These are phyloP conservation scores for Solanum sejunctum DNA, from an alignment of 257 asterid genomes.

Conservation along the genomic window DNA sequence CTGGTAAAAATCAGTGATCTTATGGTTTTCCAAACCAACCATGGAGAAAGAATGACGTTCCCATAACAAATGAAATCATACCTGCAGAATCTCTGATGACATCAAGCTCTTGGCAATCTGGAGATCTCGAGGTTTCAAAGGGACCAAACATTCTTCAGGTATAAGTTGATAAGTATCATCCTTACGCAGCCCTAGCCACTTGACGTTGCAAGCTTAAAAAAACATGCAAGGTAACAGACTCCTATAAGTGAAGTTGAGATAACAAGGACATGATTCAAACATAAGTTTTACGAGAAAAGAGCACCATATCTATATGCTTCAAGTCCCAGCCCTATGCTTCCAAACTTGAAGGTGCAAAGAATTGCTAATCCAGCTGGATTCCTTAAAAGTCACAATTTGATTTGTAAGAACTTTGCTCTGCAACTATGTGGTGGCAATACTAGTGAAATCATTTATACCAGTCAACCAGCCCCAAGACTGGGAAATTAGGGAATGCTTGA, in stretches of 20 bases:
- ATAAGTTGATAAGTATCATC: slow-evolving; percentile 57
- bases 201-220: slow-evolving; percentile 65
- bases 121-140: slow-evolving; percentile 53
- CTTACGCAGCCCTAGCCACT: slow-evolving; percentile 86
- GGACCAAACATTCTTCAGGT: slow-evolving; percentile 64
- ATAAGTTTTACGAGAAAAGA: background rate
- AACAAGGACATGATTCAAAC: background rate
- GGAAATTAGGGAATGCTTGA: slow-evolving; percentile 47
- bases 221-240: background rate
- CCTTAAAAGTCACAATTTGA: slow-evolving; percentile 25
- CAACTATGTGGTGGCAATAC: background rate
- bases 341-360: slow-evolving; percentile 86
- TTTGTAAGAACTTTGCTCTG: background rate
- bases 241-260: background rate
- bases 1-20: slow-evolving; percentile 10
- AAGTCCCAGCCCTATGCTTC: slow-evolving; percentile 89
- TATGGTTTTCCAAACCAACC: background rate
- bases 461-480: slow-evolving; percentile 81
- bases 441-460: slow-evolving; percentile 38
- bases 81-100: slow-evolving; percentile 65
- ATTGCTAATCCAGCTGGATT: slow-evolving; percentile 96
- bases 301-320: slow-evolving; percentile 92
- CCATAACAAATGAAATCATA: background rate
- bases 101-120: slow-evolving; percentile 71
- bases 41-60: background rate